Base-by-base conservation (phyloP, 345 rosid genomes). In the Aurinia saxatilis region DNA sequence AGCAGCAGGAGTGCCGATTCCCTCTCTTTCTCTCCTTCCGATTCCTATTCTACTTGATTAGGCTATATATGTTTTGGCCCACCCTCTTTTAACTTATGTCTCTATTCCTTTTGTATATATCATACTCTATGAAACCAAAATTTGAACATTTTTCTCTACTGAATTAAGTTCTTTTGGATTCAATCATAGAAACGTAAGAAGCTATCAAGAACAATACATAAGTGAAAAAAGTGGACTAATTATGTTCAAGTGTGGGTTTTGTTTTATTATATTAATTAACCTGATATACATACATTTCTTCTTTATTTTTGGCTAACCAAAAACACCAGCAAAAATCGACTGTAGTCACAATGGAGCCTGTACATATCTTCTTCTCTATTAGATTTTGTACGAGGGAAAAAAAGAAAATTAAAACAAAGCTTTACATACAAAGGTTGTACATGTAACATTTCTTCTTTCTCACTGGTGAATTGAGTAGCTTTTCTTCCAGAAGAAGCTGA, bases 401-500 rank as follows among this genome's bases (percentile, higher is more conserved):
- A 53, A 50, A 34, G 46, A 72, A 50, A 65, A 8, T 54, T 19
- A 41, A 67, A 73, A 65, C 60, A 79, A 72, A 76, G 69, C 73
- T 79, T 76, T 82, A 87, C 90, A 80, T 49, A 27, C 61, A 65
- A 35, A 45, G 36, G 57, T 14, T 39, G 50, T 31, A 38, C 59
- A 57, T 51, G 51, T 36, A 48, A 33, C 19, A 2, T 50, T 8
- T 23, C 41, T 45, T 36, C 37, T 52, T 69, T 45, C 70, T 63
- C 76, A 80, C 68, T 82, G 84, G 73, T 60, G 80, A 46, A 83
- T 63, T 6, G 92, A 86, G 69, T 81, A 84, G 80, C 95, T 95
- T 87, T 83, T 90, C 87, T 86, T 95, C 91, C 95, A 86, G 12
- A 88, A 78, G 58, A 83, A 80, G 53, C 86, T 83, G n/a, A 85